A percentile compares a stretch with the other conserved stretches of the same genome.
These are phyloP conservation scores for Oxytropis ochrocephala DNA, from an alignment of 306 rosid genomes.

Conservation along the genomic window DNA sequence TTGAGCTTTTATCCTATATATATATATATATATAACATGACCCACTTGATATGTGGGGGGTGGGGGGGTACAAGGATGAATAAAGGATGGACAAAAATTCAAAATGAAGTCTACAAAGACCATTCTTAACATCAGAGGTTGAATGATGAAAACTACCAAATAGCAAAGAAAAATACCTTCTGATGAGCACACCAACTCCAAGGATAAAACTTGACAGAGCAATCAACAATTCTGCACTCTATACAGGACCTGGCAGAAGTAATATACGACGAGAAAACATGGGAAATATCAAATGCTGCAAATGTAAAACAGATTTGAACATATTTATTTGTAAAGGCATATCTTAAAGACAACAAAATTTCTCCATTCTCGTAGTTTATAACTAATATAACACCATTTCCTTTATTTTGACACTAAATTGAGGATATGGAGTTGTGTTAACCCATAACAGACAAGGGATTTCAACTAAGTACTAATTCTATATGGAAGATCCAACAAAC, in stretches of 20 bases:
- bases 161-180: conserved; percentile 32
- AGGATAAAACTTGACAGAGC: conserved; percentile 57
- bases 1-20: too few relatives aligned
- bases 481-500: not conserved
- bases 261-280: conserved; percentile 5
- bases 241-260: conserved; percentile 42
- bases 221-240: conserved; percentile 49
- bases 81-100: not conserved
- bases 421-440: not conserved
- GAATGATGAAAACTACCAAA: not conserved
- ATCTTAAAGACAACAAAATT: not conserved
- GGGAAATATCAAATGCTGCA: not conserved
- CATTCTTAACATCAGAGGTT: not conserved
- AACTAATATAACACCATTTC: not conserved
- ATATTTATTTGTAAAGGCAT: not conserved
- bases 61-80: too few relatives aligned
- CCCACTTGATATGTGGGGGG: too few relatives aligned
- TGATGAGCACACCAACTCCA: conserved; percentile 89
- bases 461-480: not conserved
- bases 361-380: not conserved
- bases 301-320: not conserved
- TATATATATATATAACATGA: too few relatives aligned
- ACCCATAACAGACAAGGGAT: not conserved
- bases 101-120: not conserved
- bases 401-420: not conserved